phyloP scores from a whole-genome alignment of 805 yeast species.

The Pichia rugopelliculosa region DNA sequence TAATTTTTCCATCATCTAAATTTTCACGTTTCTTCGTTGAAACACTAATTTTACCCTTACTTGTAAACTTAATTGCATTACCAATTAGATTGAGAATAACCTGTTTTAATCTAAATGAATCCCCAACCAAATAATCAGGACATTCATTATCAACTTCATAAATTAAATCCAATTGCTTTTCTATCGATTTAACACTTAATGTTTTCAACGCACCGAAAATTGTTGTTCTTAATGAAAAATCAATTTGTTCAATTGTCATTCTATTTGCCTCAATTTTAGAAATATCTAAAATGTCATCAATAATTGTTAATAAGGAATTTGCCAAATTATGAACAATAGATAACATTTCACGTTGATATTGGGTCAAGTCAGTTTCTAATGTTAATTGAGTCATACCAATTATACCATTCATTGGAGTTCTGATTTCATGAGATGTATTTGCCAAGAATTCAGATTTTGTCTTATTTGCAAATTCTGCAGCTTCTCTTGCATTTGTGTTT shows the following conservation, averaged over 20 bases:
- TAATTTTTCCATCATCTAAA: constrained; percentile 34
- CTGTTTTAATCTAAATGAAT: constrained; percentile 80
- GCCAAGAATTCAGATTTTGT: constrained; percentile 89
- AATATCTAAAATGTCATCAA: constrained; percentile 85
- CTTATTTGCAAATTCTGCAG: constrained; percentile 84
- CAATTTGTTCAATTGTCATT: constrained; percentile 88
- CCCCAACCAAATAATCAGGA: constrained; percentile 84
- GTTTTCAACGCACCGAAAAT: constrained; percentile 88
- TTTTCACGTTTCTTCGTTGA: constrained; percentile 39
- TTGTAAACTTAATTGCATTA: constrained; percentile 84
- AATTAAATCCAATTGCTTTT: constrained; percentile 70
- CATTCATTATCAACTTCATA: constrained; percentile 81
- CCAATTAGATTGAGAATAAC: constrained; percentile 83
- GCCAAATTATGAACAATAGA: constrained; percentile 85
- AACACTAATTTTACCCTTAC: constrained; percentile 71
- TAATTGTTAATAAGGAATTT: constrained; percentile 75
- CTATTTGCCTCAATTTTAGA: constrained; percentile 90
- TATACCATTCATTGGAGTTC: constrained; percentile 91
- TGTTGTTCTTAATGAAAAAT: constrained; percentile 78
- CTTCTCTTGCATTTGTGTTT: constrained; percentile 89
- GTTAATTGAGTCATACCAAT: constrained; percentile 90
- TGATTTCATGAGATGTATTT: constrained; percentile 79
- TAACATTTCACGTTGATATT: constrained; percentile 86
- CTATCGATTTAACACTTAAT: constrained; percentile 82
- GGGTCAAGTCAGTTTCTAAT: constrained; percentile 80